These are phyloP conservation scores for Pleurotus giganteus DNA, from an alignment of 768 basidiomycete genomes.

Conservation along the genomic window DNA sequence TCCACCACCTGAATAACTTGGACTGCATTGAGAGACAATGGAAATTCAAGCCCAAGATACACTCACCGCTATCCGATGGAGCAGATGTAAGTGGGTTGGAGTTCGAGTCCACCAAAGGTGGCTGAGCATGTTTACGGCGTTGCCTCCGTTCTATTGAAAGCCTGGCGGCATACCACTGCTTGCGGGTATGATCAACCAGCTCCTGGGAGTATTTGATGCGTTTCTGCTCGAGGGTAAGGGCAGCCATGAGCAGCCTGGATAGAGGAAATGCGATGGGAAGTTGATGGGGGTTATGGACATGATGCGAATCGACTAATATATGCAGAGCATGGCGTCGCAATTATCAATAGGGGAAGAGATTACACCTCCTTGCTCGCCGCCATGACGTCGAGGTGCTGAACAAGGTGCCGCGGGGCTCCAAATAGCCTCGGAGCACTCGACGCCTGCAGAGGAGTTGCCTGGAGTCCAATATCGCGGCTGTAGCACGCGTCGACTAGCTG, in stretches of 20 bases:
- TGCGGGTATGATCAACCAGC: slow-evolving; percentile 39
- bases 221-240: slow-evolving; percentile 33
- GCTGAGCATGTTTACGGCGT: too few relatives aligned
- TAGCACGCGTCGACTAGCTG: too few relatives aligned
- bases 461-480: too few relatives aligned
- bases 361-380: too few relatives aligned
- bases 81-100: too few relatives aligned
- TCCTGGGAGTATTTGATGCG: slow-evolving; percentile 37
- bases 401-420: too few relatives aligned
- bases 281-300: not conserved
- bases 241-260: slow-evolving; percentile 24
- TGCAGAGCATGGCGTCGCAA: too few relatives aligned
- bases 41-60: not conserved
- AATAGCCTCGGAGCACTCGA: too few relatives aligned
- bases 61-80: not conserved
- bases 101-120: too few relatives aligned
- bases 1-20: slow-evolving; percentile 16
- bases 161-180: slow-evolving; percentile 36
- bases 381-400: too few relatives aligned
- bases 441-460: too few relatives aligned
- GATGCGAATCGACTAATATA: not conserved
- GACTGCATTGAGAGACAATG: not conserved
- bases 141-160: slow-evolving; percentile 7
- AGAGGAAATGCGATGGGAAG: not conserved
- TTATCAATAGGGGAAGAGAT: too few relatives aligned